Evolutionary conservation across 2,329 filamentous ascomycete species (phyloP), one percentile per base, ranked within the genome.

Genomic region (Cyanodermella asteris): DNA sequence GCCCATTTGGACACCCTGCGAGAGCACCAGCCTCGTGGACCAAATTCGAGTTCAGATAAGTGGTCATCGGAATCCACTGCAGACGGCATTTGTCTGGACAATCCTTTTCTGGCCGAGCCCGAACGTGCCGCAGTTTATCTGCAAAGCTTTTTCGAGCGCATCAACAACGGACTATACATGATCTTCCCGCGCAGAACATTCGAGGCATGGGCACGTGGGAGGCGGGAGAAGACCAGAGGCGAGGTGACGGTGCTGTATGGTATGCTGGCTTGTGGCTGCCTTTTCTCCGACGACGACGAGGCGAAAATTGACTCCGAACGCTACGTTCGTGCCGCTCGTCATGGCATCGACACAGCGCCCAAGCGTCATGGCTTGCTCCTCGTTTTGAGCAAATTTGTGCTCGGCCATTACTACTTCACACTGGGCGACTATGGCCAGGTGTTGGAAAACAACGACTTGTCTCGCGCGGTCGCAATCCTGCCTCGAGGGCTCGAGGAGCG

Each of bases 351-450:
- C 20, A 50, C 51, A 26, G 51, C 51, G 16, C 52, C 57, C 30
- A 56, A 62, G 12, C 50, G 41, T 6, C 57, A 65, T 30, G 63
- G 52, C 28, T 44, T 80, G 24, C 67, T 76, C 34, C 49, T 77
- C 22, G 64, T 70, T 8, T 73, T 78, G 40, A 62, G 61, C 23
- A 60, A 68, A 27, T 49, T 78, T n/a, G 52, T 77, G 10, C 54
- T 80, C 19, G 60, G 64, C 12, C 46, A 76, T 5, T 75, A 72
- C 45, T 64, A 69, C 34, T 64, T 71, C 31, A 62, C 70, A 2
- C 56, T 59, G 13, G 63, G 63, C 9, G 61, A 62, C n/a, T 47
- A 58, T 18, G 53, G 55, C 20, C 61, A 68, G 24, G 64, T 66
- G 5, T 69, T 60, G 51, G 72, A 77, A 34, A 62, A 66, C 34